A percentile compares a stretch with the other conserved stretches of the same genome.
These are phyloP conservation scores for Chloromonas sp. DNA, from an alignment of 163 green algal species.

Conservation along the genomic window DNA sequence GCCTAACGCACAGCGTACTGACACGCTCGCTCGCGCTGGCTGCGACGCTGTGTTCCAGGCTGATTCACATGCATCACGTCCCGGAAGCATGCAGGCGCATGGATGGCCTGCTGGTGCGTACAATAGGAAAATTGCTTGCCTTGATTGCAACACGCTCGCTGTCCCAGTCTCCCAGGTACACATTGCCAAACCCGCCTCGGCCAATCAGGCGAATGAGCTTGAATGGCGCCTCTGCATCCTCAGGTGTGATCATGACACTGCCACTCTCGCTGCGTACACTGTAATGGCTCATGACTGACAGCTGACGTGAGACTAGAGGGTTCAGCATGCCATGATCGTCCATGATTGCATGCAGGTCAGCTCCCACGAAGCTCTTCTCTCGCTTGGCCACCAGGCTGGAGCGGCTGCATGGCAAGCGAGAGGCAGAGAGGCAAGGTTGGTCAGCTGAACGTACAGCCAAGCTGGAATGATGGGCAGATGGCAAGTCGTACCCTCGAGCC, in stretches of 20 bases:
- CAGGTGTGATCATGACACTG: constrained; percentile 32
- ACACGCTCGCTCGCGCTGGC: too few relatives aligned
- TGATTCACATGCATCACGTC: too few relatives aligned
- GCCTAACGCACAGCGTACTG: too few relatives aligned
- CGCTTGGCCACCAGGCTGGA: not conserved
- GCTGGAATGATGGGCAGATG: not conserved
- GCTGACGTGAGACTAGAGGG: constrained; percentile 23
- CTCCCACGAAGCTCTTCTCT: constrained; percentile 12
- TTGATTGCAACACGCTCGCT: constrained; percentile 21
- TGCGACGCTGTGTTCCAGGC: too few relatives aligned
- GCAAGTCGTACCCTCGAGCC: not conserved
- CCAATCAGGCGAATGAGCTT: constrained; percentile 39
- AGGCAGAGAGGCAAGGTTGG: too few relatives aligned
- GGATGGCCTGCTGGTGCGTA: too few relatives aligned
- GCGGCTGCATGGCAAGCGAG: constrained; percentile 5
- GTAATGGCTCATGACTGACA: constrained; percentile 30
- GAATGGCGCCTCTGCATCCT: constrained; percentile 23
- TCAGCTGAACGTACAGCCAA: not conserved
- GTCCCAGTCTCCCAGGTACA: constrained; percentile 37
- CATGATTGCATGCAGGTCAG: constrained; percentile 38
- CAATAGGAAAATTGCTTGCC: not conserved
- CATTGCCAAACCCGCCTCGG: constrained; percentile 38
- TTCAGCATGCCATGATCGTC: constrained; percentile 41
- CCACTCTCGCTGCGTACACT: constrained; percentile 34
- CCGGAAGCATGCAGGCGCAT: too few relatives aligned